Evolutionary conservation across 805 yeast genomes (phyloP), one percentile per base, ranked within the genome.

Genomic region (Lachancea quebecensis): DNA sequence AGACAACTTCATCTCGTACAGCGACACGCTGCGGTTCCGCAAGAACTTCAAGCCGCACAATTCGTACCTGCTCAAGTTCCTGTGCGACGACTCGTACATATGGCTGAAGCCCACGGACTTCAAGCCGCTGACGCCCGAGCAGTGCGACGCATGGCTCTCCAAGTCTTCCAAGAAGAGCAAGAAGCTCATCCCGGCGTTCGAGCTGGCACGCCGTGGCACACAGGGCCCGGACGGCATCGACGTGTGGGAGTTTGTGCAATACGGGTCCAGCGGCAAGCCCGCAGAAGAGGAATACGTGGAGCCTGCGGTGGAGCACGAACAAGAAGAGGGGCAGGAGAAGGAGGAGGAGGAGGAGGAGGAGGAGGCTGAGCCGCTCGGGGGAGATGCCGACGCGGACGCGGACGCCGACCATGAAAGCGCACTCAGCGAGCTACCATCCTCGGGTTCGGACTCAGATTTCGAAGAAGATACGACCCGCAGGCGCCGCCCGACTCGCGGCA

Each of bases 111-210:
- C 54, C 15, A 32, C 28, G 18, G 64, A 59, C 48, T 33, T 63
- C 38, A 46, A 51, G 17, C 35, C 48, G n/a, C 43, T 63, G 38
- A 42, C 51, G 6, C 27, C 45, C 5, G 54, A 54, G 15, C 57
- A 56, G 14, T 58, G 62, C 41, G 46, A 56, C 16, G 37, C 43
- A 9, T 56, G 65, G 62, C 38, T 60, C 38, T 35, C 50, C 29
- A 50, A 73, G 3, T 71, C 72, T 17, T 82, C 86, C 81, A 59
- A 59, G 15, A 62, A 60, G 35, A 62, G 81, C 34, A 54, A 79
- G 44, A 77, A 70, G 32, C 57, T 72, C 18, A 64, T 65, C 12
- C 74, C 69, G 2, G 72, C 73, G 16, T 75, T 81, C 30, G 65
- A 73, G 41, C 74, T 67, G 45, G 85, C 86, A 0, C 57, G 79